Base-by-base conservation (phyloP, 208 protist genomes). In the Trypanosomatidae sp. region DNA sequence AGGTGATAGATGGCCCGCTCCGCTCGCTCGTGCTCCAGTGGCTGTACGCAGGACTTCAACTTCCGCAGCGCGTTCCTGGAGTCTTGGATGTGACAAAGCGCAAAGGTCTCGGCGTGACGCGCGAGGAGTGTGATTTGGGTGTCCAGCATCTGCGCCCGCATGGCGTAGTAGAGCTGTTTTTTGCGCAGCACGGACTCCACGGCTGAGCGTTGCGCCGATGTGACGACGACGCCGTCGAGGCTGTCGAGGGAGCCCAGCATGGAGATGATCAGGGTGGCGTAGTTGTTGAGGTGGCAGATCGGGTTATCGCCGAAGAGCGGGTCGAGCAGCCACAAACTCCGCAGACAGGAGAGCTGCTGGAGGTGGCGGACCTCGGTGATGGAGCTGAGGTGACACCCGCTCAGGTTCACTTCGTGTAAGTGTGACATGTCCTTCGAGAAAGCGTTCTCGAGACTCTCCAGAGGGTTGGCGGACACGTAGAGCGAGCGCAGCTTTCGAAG, bases 161-260 rank as follows among this genome's bases (percentile, higher is more conserved):
- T 98, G 71, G 92, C 96, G 77, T 99, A 99, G 80, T 98, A 99
- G 71, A 98, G 91, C 62, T 82, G 80, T 77, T 99, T 99, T 69
- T 98, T 99, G 62, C 82, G 73, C 74, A 94, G 95, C 1, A 97
- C 92, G 2, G 88, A 90, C 58, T 97, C 85, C 13, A 97, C 96
- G 39, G 96, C 62, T 12, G 73, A 71, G 36, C 93, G 90, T 62
- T 93, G 87, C 74, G 98, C 95, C 4, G 78, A 69, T 15, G 89
- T 91, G 58, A 99, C 83, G 28, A 66, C 56, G 39, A 73, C 62
- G 65, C 85, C 81, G 76, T 99, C 98, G 52, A 99, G 83, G 66
- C 74, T 77, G 59, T 91, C 89, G 30, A 97, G 70, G 17, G 78
- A 76, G 39, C 87, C 71, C 41, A 89, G 71, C 30, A 96, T 76